Conservation (phyloP, 495 filamentous ascomycete species). For the Hapsidospora chrysogenum region DNA sequence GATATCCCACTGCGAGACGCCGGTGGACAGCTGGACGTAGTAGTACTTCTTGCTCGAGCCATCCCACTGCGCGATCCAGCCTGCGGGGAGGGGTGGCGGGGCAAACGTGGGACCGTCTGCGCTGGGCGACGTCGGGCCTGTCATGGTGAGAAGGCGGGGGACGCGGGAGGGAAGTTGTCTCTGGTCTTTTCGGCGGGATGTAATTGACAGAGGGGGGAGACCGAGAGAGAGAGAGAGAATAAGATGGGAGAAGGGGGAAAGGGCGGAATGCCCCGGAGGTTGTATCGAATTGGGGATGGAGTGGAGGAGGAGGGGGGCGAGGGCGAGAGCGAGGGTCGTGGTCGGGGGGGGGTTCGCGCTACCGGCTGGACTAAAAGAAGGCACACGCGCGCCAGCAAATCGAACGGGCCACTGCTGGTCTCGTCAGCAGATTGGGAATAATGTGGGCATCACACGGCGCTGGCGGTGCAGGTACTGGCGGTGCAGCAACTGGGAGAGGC, state of each 20-base stretch:
- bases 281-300: background rate
- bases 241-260: background rate
- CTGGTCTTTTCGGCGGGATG: background rate
- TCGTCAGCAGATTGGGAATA: background rate
- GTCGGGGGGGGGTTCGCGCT: background rate
- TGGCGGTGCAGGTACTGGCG: no score
- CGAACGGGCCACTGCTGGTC: background rate
- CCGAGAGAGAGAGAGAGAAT: background rate
- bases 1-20: constrained; percentile 61
- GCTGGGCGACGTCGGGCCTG: constrained; percentile 37
- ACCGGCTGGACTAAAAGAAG: background rate
- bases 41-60: constrained; percentile 57
- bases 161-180: background rate
- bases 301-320: background rate
- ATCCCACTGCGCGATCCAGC: constrained; percentile 80
- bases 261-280: background rate
- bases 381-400: background rate
- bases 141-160: constrained; percentile 14
- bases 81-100: constrained; percentile 51
- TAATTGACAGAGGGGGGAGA: background rate
- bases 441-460: no score
- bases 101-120: constrained; percentile 54
- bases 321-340: background rate
- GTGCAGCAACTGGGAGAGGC: no score
- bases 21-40: constrained; percentile 61